These are phyloP conservation scores for Geum urbanum DNA, from an alignment of 306 rosid species.

Conservation along the genomic window DNA sequence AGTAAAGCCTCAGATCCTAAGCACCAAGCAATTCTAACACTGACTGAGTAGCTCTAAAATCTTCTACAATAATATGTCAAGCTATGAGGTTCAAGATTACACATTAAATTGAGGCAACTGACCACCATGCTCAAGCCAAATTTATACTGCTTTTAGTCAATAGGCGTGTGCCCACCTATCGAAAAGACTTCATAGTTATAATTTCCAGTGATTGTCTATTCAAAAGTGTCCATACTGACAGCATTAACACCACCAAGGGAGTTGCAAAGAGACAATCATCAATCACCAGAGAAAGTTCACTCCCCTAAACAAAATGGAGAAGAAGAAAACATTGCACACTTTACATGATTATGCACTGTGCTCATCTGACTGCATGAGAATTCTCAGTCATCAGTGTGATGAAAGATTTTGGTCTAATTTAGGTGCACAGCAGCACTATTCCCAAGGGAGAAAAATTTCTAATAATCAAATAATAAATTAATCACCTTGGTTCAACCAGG, in stretches of 20 bases:
- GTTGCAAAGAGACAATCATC: constrained; percentile 11
- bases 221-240: neutral
- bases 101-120: neutral
- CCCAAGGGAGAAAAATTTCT: neutral
- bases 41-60: neutral
- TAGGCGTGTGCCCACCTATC: neutral
- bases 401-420: neutral
- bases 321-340: neutral
- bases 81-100: neutral
- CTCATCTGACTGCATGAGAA: constrained; percentile 4
- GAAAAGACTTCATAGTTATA: neutral
- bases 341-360: neutral
- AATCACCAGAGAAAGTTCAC: neutral
- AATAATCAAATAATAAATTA: too few relatives aligned
- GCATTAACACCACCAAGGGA: neutral
- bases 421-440: neutral
- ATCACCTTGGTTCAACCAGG: neutral
- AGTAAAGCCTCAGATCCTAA: constrained; percentile 17
- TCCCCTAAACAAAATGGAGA: neutral
- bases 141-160: constrained; percentile 2
- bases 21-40: constrained; percentile 13
- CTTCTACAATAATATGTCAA: neutral
- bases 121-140: constrained; percentile 6
- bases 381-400: neutral
- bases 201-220: neutral